Base-by-base conservation (phyloP, 768 basidiomycete genomes). In the Rhizopogon vesiculosus region DNA sequence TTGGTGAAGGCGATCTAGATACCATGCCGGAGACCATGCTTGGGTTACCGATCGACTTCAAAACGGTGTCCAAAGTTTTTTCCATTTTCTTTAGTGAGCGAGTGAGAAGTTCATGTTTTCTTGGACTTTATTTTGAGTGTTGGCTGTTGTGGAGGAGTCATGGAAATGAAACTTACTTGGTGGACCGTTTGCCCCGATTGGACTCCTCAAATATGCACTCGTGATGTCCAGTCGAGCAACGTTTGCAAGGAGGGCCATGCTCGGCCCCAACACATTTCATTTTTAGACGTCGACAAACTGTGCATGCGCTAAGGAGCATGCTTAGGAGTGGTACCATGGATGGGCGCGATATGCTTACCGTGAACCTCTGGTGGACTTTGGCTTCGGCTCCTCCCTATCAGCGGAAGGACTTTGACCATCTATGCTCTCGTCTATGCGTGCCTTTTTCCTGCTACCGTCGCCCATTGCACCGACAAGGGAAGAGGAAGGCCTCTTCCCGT, bases 141-240 rank as follows among this genome's bases (percentile, higher is more conserved):
- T 70, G 62, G 59, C 59, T 54, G 68, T 62, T 64, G 57, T 64
- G 60, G 42, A 56, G 62, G 53, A 45, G 61, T 57, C 42, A 48
- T 31, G 50, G 22, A 53, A 43, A 42, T 52, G 56, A 45, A 19
- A 19, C 80, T 60, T 71, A 91, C 91, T 91, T 92, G 53, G 87
- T 81, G 19, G 89, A 84, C 10, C 91, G 84, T 69, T 95, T 96
- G 42, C 97, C 97, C 46, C 97, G 82, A 68, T 98, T 95, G 2
- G 90, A 93, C 69, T 98, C 96, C 73, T 98, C 94, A 60, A 99
- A 98, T 43, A 97, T 83, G 66, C 97, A 99, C 62, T 96, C 92
- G 64, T 95, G 89, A 61, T 83, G 83, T 18, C 89, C 87, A 0
- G 84, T 65, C 45, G 74, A 72, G 64, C 93, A 97, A 19, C 93